These are phyloP conservation scores for Pharus latifolius DNA, from an alignment of 176 grass and related monocot species.

Conservation along the genomic window DNA sequence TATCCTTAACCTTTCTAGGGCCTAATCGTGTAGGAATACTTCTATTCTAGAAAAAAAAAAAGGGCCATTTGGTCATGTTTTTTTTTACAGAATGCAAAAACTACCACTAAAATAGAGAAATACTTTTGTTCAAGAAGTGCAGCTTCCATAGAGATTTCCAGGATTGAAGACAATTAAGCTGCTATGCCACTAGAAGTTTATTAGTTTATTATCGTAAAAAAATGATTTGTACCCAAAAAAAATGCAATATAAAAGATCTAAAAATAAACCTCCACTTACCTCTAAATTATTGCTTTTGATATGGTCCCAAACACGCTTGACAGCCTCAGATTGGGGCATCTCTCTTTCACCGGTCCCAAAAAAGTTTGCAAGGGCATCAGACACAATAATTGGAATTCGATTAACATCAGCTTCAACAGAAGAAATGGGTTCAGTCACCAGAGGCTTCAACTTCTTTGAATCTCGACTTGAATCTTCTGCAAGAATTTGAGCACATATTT, in stretches of 20 bases:
- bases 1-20: background rate
- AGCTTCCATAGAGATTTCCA: background rate
- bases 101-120: too few species aligned
- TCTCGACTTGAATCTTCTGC: slow-evolving; percentile 58
- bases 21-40: background rate
- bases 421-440: slow-evolving; percentile 33
- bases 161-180: background rate
- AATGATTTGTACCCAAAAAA: background rate
- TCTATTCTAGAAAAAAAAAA: background rate
- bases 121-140: too few species aligned
- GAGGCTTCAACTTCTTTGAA: slow-evolving; percentile 58
- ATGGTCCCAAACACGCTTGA: slow-evolving; percentile 86
- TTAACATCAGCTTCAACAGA: slow-evolving; percentile 28
- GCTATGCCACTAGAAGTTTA: background rate
- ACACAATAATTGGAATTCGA: slow-evolving; percentile 44
- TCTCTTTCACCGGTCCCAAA: slow-evolving; percentile 75
- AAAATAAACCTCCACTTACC: slow-evolving; percentile 44
- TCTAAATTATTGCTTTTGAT: slow-evolving; percentile 90
- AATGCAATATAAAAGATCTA: slow-evolving; percentile 2
- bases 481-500: slow-evolving; percentile 21
- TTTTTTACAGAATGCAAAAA: too few species aligned
- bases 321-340: slow-evolving; percentile 64
- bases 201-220: background rate
- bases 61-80: background rate
- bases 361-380: slow-evolving; percentile 75